These are phyloP conservation scores for Plasmodium vivax DNA, from an alignment of 169 alveolate genomes.

Conservation along the genomic window DNA sequence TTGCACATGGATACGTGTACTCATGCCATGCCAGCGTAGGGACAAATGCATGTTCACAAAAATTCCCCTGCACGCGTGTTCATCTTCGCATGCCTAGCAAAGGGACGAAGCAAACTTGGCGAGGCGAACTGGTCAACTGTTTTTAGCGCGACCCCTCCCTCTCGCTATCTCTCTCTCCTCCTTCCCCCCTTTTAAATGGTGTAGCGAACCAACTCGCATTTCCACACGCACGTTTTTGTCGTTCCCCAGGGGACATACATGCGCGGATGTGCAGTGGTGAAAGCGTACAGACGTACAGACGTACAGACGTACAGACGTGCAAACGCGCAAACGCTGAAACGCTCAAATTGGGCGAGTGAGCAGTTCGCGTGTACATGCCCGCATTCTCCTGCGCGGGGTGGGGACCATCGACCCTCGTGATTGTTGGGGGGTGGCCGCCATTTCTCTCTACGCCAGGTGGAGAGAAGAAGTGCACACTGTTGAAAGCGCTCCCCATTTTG, in stretches of 20 bases:
- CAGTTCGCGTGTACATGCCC: not conserved
- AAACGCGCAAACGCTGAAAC: no score
- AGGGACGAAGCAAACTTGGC: not conserved
- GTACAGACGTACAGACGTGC: no score
- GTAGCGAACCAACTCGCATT: not conserved
- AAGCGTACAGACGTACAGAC: no score
- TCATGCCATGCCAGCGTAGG: not conserved
- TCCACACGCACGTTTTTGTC: not conserved
- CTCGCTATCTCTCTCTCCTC: not conserved
- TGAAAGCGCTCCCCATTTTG: not conserved
- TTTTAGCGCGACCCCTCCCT: not conserved
- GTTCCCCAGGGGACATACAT: not conserved
- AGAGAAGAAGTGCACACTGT: not conserved
- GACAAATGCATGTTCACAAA: not conserved
- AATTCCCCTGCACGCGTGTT: not conserved
- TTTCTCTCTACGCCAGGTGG: not conserved
- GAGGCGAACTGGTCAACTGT: not conserved
- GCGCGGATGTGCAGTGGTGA: not conserved
- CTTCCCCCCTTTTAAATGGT: not conserved
- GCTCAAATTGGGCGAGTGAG: not conserved
- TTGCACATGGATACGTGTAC: constrained; percentile 14
- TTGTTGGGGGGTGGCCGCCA: not conserved
- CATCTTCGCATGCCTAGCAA: not conserved
- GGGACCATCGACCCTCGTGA: not conserved
- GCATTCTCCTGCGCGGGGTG: not conserved